phyloP scores from a whole-genome alignment of 2,329 filamentous ascomycete genomes.

The Pleurostoma richardsiae region DNA sequence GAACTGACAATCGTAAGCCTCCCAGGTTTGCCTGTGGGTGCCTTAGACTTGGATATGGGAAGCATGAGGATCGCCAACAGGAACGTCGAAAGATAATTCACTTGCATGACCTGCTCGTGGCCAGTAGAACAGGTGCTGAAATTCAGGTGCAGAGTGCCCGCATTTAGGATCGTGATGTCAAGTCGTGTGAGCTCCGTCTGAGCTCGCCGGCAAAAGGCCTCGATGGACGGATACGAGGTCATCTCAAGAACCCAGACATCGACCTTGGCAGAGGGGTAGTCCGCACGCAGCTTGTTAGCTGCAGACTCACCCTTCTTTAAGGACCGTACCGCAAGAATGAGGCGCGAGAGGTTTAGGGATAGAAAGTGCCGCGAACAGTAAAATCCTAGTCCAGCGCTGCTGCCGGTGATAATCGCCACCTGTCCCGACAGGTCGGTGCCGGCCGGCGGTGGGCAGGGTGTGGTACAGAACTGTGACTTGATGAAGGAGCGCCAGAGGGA shows the following conservation, averaged over 20 bases:
- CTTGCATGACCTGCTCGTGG: constrained; percentile 36
- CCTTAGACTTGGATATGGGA: constrained; percentile 31
- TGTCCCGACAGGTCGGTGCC: constrained; percentile 3
- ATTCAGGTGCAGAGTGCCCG: background rate
- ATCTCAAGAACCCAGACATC: constrained; percentile 6
- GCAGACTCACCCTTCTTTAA: constrained; percentile 6
- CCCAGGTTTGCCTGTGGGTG: background rate
- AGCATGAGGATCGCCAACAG: constrained; percentile 40
- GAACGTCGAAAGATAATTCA: constrained; percentile 45
- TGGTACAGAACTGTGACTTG: background rate
- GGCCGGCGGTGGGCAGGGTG: background rate
- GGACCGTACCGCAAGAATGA: constrained; percentile 12
- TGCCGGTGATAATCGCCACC: constrained; percentile 3
- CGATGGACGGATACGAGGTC: constrained; percentile 1
- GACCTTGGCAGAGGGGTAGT: constrained; percentile 1
- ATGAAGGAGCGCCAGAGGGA: background rate
- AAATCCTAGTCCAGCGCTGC: constrained; percentile 8
- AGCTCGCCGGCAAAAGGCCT: background rate
- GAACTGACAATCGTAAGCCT: constrained; percentile 24
- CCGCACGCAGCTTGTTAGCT: constrained; percentile 4
- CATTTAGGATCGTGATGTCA: constrained; percentile 3
- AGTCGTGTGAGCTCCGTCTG: background rate
- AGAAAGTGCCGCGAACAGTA: constrained; percentile 10
- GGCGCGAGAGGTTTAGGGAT: constrained; percentile 2
- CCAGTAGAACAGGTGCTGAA: constrained; percentile 14